Evolutionary conservation across 345 rosid genomes (phyloP).

Genomic region (Fremontodendron californicum): DNA sequence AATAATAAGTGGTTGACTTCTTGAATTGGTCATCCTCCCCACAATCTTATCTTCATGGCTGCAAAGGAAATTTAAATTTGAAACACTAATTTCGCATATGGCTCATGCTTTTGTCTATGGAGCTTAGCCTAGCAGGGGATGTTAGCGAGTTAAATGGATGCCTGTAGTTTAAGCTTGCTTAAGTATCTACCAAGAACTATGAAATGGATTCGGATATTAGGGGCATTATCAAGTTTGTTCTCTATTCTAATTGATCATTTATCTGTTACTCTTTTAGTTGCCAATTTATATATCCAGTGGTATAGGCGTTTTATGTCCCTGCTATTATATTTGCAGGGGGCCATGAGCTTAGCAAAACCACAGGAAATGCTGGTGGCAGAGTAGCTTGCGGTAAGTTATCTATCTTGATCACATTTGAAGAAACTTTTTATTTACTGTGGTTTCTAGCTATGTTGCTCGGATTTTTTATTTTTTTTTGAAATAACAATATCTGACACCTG

Average conservation of each 20-base stretch:
- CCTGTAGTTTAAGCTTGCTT: background rate
- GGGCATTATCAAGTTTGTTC: background rate
- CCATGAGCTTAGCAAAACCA: slow-evolving; percentile 84
- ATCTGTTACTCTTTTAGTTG: background rate
- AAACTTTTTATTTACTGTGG: background rate
- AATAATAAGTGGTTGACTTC: background rate
- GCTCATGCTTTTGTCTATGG: background rate
- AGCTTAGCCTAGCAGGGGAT: background rate
- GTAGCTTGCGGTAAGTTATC: slow-evolving; percentile 69
- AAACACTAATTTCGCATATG: background rate
- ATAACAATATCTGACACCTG: too few species aligned
- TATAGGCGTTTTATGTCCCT: background rate
- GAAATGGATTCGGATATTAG: background rate
- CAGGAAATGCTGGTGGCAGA: slow-evolving; percentile 94
- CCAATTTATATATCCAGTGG: background rate
- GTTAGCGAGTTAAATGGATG: background rate
- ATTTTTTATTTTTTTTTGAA: too few species aligned
- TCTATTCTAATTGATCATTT: background rate
- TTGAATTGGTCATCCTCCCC: too few species aligned
- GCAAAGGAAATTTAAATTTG: background rate
- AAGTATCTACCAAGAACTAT: background rate
- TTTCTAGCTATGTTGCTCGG: too few species aligned
- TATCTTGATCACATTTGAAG: background rate
- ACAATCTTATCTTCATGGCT: background rate
- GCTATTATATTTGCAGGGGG: slow-evolving; percentile 57